These are phyloP conservation scores for Penicillium malachiteum DNA, from an alignment of 495 filamentous ascomycete species.

Conservation along the genomic window DNA sequence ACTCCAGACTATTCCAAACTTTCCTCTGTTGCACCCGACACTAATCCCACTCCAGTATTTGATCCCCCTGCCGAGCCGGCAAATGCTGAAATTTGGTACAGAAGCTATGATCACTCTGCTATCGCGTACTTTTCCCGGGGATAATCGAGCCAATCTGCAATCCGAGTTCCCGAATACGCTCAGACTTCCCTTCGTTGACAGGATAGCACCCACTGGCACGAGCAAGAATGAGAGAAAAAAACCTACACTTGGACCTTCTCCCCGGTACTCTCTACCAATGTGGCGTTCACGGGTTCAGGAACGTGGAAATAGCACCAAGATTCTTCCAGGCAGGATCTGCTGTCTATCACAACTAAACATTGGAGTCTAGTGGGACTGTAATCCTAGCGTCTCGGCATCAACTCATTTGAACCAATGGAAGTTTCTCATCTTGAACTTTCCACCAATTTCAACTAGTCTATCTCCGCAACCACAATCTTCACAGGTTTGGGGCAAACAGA, in stretches of 20 bases:
- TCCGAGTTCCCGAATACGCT: background rate
- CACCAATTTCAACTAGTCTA: background rate
- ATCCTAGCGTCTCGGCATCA: background rate
- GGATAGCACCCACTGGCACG: background rate
- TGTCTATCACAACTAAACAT: constrained; percentile 10
- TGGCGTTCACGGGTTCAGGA: constrained; percentile 7
- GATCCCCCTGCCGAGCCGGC: constrained; percentile 2
- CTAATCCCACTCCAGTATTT: constrained; percentile 9
- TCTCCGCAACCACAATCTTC: constrained; percentile 9
- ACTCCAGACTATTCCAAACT: constrained; percentile 10
- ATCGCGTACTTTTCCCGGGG: background rate
- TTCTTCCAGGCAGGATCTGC: constrained; percentile 23
- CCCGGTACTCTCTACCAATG: constrained; percentile 1
- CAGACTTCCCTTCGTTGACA: too few relatives aligned
- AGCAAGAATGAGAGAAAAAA: background rate
- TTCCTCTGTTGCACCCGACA: constrained; percentile 4
- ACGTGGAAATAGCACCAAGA: constrained; percentile 5
- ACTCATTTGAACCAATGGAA: constrained; percentile 14
- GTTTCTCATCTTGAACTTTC: constrained; percentile 13
- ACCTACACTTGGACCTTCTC: constrained; percentile 16
- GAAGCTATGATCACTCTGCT: constrained; percentile 5
- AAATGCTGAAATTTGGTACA: background rate
- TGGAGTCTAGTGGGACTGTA: background rate
- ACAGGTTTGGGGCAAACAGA: background rate
- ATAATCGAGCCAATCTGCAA: background rate